Evolutionary conservation across 176 grass and related monocot genomes (phyloP).

Genomic region (Triticum urartu): DNA sequence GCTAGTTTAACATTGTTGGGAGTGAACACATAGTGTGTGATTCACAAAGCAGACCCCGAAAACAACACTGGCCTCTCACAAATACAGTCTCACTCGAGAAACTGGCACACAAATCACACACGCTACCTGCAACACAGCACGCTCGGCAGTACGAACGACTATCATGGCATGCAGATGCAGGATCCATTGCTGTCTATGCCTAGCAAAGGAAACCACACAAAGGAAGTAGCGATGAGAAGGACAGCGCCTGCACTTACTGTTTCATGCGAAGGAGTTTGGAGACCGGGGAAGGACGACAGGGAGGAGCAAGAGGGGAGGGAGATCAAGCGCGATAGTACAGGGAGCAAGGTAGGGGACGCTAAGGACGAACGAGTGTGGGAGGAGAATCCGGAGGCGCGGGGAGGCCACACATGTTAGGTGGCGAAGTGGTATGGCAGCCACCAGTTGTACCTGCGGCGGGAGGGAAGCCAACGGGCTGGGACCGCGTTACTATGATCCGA

Average conservation of each 20-base stretch:
- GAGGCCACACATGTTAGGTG: constrained; percentile 1
- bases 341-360: neutral
- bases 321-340: neutral
- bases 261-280: neutral
- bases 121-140: neutral
- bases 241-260: neutral
- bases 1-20: too few relatives aligned
- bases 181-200: neutral
- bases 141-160: too few relatives aligned
- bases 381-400: constrained; percentile 3
- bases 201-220: neutral
- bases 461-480: neutral
- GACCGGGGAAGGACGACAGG: neutral
- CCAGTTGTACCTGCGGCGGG: constrained; percentile 18
- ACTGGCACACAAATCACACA: neutral
- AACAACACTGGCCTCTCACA: neutral
- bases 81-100: neutral
- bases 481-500: neutral
- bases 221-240: neutral
- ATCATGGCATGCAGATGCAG: neutral
- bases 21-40: neutral
- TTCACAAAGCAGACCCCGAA: neutral
- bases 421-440: constrained; percentile 18
- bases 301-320: too few relatives aligned
- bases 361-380: neutral